These are phyloP conservation scores for Gamsiella multidivaricata DNA, from an alignment of 192 early-diverging fungal species.

Conservation along the genomic window DNA sequence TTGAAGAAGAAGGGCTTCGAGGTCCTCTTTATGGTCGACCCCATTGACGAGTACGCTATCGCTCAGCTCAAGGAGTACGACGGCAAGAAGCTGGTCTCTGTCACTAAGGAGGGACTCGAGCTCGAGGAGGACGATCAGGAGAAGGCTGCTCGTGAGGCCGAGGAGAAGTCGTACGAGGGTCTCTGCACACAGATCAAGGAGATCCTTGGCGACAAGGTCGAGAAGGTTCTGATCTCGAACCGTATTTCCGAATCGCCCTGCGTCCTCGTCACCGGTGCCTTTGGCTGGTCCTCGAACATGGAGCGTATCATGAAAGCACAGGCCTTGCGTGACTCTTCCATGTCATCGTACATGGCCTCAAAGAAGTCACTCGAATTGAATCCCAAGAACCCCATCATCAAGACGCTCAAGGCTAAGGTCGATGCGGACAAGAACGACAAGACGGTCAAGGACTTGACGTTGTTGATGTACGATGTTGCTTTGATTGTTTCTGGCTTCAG, in stretches of 20 bases:
- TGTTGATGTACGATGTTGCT: conserved; percentile 95
- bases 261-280: conserved; percentile 98
- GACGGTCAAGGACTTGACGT: conserved; percentile 96
- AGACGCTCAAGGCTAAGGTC: conserved; percentile 92
- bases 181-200: conserved; percentile 97
- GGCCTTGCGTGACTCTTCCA: conserved; percentile 96
- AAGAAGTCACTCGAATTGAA: conserved; percentile 99
- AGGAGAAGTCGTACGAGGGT: conserved; percentile 88
- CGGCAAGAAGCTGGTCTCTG: conserved; percentile 97
- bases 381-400: conserved; percentile 94
- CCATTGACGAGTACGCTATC: conserved; percentile 98
- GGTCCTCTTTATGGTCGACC: conserved; percentile 98
- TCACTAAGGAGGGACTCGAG: conserved; percentile 99
- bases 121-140: conserved; percentile 99
- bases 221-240: conserved; percentile 93
- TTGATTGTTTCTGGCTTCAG: conserved; percentile 97
- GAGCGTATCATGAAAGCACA: conserved; percentile 99
- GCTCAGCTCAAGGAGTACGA: conserved; percentile 99
- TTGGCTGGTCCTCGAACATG: conserved; percentile 99
- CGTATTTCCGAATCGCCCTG: conserved; percentile 97
- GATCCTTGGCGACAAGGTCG: conserved; percentile 98
- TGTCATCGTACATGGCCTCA: conserved; percentile 99
- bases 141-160: conserved; percentile 94
- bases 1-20: conserved; percentile 99
- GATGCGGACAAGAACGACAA: conserved; percentile 97